A percentile compares a stretch with the other conserved stretches of the same genome.
These are phyloP conservation scores for Rhododendron henanense DNA, from an alignment of 148 eudicot genomes.

Conservation along the genomic window DNA sequence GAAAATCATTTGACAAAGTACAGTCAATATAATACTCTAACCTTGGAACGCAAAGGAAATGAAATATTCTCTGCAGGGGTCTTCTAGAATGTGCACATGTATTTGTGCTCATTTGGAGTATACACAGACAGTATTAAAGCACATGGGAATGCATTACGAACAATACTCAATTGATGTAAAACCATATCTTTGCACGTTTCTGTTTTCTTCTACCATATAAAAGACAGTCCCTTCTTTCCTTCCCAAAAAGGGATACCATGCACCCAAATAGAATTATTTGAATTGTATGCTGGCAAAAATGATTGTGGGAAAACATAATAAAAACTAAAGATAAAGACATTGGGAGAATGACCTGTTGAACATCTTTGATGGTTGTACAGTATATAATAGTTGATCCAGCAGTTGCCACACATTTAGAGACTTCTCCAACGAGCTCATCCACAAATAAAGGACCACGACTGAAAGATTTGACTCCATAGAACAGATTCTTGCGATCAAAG, in stretches of 20 bases:
- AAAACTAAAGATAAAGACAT: background rate
- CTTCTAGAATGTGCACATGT: background rate
- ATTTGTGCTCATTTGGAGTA: background rate
- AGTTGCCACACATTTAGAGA: slow-evolving; percentile 45
- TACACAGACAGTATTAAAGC: background rate
- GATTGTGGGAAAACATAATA: background rate
- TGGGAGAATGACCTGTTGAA: slow-evolving; percentile 50
- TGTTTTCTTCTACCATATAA: background rate
- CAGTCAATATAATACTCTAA: background rate
- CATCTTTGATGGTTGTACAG: slow-evolving; percentile 76
- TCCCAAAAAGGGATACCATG: background rate
- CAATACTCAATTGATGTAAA: background rate
- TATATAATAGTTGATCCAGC: slow-evolving; percentile 70
- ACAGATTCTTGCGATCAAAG: slow-evolving; percentile 75
- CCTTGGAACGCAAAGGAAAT: background rate
- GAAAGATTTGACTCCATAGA: slow-evolving; percentile 63
- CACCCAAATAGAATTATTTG: background rate
- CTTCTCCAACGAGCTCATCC: slow-evolving; percentile 56
- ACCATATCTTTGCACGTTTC: background rate
- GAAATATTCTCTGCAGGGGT: background rate
- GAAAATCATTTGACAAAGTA: background rate
- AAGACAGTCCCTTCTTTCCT: background rate
- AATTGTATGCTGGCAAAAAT: background rate
- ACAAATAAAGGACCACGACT: slow-evolving; percentile 47
- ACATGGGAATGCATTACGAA: background rate